Evolutionary conservation across 768 basidiomycete species (phyloP).

Genomic region (Hortiboletus flavorubellus): DNA sequence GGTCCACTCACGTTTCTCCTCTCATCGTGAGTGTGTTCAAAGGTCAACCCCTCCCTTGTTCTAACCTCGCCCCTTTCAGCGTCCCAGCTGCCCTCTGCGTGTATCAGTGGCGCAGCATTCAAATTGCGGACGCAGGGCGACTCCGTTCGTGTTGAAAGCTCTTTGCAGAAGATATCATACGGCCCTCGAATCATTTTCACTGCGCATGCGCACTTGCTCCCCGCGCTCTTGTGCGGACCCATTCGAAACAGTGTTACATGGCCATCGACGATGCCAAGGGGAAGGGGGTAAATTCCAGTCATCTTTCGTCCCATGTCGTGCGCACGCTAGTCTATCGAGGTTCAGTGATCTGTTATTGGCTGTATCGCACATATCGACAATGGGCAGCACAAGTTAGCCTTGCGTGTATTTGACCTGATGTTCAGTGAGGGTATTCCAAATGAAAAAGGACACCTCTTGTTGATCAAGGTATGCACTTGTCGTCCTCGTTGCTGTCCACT

Average conservation of each 20-base stretch:
- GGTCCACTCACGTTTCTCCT: too few relatives aligned
- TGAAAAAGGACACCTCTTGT: slow-evolving; percentile 4
- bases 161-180: neutral
- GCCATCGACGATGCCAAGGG: slow-evolving; percentile 1
- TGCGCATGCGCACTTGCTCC: slow-evolving; percentile 1
- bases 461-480: slow-evolving; percentile 4
- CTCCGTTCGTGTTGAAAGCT: neutral
- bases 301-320: too few relatives aligned
- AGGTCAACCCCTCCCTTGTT: neutral
- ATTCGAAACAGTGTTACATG: too few relatives aligned
- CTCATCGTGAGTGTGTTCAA: neutral
- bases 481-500: neutral
- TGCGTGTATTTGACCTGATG: slow-evolving; percentile 2
- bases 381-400: too few relatives aligned
- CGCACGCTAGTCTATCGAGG: neutral
- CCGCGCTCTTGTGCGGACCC: neutral
- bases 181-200: neutral
- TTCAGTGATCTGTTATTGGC: neutral
- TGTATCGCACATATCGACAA: too few relatives aligned
- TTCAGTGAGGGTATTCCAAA: neutral
- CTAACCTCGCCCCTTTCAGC: too few relatives aligned
- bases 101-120: neutral
- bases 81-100: neutral
- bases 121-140: neutral
- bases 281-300: neutral